These are phyloP conservation scores for Blastobotrys capitulatus DNA, from an alignment of 1,139 yeast species.

Conservation along the genomic window DNA sequence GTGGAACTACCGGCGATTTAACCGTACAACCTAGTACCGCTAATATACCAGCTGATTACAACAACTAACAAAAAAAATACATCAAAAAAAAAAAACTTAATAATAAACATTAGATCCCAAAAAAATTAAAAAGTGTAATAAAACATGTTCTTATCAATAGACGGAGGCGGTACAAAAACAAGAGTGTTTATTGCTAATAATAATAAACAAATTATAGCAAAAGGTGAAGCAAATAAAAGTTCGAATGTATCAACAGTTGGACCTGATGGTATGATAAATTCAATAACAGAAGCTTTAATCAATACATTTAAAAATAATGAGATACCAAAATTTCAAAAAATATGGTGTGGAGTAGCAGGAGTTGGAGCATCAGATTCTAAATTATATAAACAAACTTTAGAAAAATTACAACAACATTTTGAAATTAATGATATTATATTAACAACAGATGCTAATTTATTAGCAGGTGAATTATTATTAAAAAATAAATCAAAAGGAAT, in stretches of 20 bases:
- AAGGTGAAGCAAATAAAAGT: constrained; percentile 1
- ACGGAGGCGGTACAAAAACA: constrained; percentile 16
- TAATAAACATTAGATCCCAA: no score
- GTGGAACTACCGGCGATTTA: no score
- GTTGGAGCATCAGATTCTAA: constrained; percentile 5
- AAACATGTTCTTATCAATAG: constrained; percentile 9
- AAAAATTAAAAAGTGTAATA: no score
- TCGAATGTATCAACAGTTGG: constrained; percentile 13
- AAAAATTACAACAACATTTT: constrained; percentile 3
- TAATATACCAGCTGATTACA: no score
- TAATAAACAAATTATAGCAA: neutral
- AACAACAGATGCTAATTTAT: constrained; percentile 13
- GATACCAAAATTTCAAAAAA: neutral
- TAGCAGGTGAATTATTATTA: constrained; percentile 9
- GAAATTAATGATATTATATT: neutral
- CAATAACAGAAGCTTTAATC: constrained; percentile 2
- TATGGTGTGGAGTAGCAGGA: constrained; percentile 16
- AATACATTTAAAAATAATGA: neutral
- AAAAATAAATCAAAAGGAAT: constrained; percentile 1
- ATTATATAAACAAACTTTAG: neutral
- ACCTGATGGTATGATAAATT: constrained; percentile 5
- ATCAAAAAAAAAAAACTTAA: no score
- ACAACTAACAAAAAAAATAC: no score
- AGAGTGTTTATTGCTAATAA: constrained; percentile 7
- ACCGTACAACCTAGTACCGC: no score